A percentile compares a stretch with the other conserved stretches of the same genome.
Conservation (phyloP, 2,329 filamentous ascomycete genomes). For the Neofusicoccum sp. region DNA sequence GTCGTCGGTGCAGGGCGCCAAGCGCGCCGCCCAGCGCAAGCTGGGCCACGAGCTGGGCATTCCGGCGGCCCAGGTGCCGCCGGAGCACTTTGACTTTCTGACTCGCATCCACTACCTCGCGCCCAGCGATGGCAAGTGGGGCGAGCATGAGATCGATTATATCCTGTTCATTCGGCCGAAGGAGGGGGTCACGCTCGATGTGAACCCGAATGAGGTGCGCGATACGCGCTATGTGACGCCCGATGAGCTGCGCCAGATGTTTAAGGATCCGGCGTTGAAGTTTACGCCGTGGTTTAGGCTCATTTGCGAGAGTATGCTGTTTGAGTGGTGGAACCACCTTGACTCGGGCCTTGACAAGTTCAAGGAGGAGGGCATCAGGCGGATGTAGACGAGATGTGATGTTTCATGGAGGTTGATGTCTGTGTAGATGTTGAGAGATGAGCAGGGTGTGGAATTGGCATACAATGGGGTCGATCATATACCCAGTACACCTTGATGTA, state of each 20-base stretch:
- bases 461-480: background rate
- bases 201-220: constrained; percentile 85
- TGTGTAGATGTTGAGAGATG: background rate
- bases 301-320: constrained; percentile 96
- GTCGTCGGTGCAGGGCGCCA: constrained; percentile 79
- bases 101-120: constrained; percentile 98
- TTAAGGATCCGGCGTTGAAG: constrained; percentile 73
- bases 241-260: constrained; percentile 79
- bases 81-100: constrained; percentile 89
- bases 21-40: constrained; percentile 89
- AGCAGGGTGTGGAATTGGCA: background rate
- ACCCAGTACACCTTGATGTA: background rate
- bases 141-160: constrained; percentile 98
- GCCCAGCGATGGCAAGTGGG: constrained; percentile 95
- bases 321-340: constrained; percentile 93
- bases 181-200: constrained; percentile 78
- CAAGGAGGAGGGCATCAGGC: constrained; percentile 81
- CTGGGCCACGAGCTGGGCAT: constrained; percentile 94
- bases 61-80: constrained; percentile 79
- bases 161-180: constrained; percentile 86
- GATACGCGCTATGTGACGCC: constrained; percentile 81
- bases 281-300: constrained; percentile 99
- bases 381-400: constrained; percentile 59
- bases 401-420: background rate
- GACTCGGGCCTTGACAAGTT: constrained; percentile 80